phyloP scores from a whole-genome alignment of 805 yeast species.

The Lipomyces sp. region DNA sequence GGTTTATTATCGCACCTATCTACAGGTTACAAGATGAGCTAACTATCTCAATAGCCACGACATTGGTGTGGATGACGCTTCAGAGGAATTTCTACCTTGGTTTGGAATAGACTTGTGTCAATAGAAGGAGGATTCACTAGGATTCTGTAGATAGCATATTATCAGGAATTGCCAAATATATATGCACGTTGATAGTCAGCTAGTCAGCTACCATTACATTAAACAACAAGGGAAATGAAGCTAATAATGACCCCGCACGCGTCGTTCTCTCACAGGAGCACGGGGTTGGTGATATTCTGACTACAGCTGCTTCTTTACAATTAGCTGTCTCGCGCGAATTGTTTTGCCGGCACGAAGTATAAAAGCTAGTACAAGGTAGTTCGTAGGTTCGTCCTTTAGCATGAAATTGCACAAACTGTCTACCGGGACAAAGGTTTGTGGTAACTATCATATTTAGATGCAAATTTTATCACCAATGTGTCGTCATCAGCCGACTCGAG shows the following conservation, averaged over 20 bases:
- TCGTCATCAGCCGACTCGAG: not conserved
- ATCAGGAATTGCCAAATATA: not conserved
- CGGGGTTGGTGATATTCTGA: no score
- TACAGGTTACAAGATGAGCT: not conserved
- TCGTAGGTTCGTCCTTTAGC: no score
- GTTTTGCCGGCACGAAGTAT: no score
- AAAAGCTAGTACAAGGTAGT: no score
- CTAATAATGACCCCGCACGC: not conserved
- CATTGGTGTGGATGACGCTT: constrained; percentile 71
- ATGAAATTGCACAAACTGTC: no score
- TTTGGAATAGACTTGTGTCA: not conserved
- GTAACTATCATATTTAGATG: no score
- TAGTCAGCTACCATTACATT: not conserved
- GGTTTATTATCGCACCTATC: not conserved
- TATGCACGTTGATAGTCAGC: not conserved
- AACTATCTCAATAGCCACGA: constrained; percentile 51
- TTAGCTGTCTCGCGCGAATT: no score
- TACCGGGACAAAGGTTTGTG: no score
- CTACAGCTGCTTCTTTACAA: no score
- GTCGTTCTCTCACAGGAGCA: not conserved
- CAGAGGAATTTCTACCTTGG: constrained; percentile 66
- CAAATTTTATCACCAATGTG: not conserved
- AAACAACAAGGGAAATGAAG: not conserved
- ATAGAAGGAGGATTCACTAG: not conserved
- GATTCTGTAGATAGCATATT: not conserved